These are phyloP conservation scores for Vitis hybrid DNA, from an alignment of 177 flowering plant genomes.

Conservation along the genomic window DNA sequence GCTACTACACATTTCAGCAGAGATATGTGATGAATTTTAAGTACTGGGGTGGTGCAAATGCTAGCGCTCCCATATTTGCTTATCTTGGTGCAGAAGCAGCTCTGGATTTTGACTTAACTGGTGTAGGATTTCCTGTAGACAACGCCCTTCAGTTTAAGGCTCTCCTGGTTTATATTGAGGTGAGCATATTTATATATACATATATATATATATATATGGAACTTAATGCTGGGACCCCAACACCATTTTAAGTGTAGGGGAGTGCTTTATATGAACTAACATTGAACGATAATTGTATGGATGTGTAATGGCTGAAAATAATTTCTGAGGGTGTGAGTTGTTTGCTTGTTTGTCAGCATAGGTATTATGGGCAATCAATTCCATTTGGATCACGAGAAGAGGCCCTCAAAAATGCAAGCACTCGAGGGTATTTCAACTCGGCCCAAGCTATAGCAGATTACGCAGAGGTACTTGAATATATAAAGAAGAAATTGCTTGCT, in stretches of 20 bases:
- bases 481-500: slow-evolving; percentile 33
- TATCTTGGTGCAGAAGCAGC: slow-evolving; percentile 3
- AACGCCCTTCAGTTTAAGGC: slow-evolving; percentile 2
- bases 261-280: too few relatives aligned
- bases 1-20: slow-evolving; percentile 2
- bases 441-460: slow-evolving; percentile 61
- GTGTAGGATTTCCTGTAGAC: neutral
- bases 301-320: too few relatives aligned
- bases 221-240: too few relatives aligned
- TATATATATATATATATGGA: too few relatives aligned
- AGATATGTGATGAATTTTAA: neutral
- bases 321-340: too few relatives aligned
- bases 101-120: neutral
- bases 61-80: slow-evolving; percentile 1
- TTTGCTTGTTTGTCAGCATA: slow-evolving; percentile 31
- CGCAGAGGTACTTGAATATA: slow-evolving; percentile 35
- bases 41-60: slow-evolving; percentile 4
- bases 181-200: neutral
- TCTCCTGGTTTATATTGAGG: slow-evolving; percentile 2
- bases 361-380: slow-evolving; percentile 50
- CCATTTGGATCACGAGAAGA: slow-evolving; percentile 40
- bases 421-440: slow-evolving; percentile 50
- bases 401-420: slow-evolving; percentile 29
- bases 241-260: too few relatives aligned
- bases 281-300: too few relatives aligned